Evolutionary conservation across 306 rosid species (phyloP).

Genomic region (Cercis canadensis): DNA sequence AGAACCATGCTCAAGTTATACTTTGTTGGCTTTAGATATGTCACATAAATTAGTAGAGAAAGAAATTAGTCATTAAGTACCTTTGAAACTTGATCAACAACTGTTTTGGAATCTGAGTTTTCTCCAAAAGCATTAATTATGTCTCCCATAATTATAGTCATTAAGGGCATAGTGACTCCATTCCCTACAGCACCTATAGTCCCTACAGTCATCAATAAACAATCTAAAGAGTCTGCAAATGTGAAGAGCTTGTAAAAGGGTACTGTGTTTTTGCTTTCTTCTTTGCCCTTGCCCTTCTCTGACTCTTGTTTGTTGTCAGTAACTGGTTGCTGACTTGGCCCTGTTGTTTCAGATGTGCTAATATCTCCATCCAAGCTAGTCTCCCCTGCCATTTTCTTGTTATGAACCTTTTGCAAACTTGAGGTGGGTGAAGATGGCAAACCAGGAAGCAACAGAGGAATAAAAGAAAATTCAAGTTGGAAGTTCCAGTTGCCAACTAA

Average conservation of each 20-base stretch:
- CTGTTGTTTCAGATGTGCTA: background rate
- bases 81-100: constrained; percentile 44
- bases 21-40: background rate
- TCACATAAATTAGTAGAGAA: background rate
- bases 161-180: constrained; percentile 48
- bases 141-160: constrained; percentile 45
- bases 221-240: constrained; percentile 68
- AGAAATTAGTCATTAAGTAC: constrained; percentile 19
- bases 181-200: constrained; percentile 49
- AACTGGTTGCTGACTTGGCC: constrained; percentile 22
- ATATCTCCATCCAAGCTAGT: constrained; percentile 38
- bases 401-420: constrained; percentile 30
- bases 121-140: constrained; percentile 40
- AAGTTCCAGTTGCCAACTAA: constrained; percentile 9
- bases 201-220: constrained; percentile 46
- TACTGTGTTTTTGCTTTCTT: constrained; percentile 9
- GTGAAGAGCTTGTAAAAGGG: constrained; percentile 67
- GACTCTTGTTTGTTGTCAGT: constrained; percentile 37
- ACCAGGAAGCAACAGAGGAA: constrained; percentile 25
- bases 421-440: constrained; percentile 21
- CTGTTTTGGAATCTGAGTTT: constrained; percentile 24
- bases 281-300: constrained; percentile 41
- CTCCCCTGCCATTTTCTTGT: constrained; percentile 48
- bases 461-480: background rate
- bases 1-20: background rate